Base-by-base conservation (phyloP, 2,329 filamentous ascomycete genomes). In the Exophiala xenobiotica region DNA sequence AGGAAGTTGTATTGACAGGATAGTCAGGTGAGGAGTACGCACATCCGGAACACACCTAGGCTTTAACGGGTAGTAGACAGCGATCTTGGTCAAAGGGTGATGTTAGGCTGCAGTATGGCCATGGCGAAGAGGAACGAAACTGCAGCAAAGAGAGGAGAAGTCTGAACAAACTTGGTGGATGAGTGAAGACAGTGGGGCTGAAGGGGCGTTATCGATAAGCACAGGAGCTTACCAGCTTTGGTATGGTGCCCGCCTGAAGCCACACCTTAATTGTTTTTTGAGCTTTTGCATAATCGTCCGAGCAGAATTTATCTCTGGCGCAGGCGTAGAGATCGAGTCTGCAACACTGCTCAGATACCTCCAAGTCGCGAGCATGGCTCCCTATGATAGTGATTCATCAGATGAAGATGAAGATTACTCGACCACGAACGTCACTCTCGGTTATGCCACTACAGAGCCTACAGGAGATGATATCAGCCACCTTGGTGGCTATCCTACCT, bases 391-490 rank as follows among this genome's bases (percentile, higher is more conserved):
- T 67, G 91, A 96, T 63, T 90, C 86, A 1, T 83, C 78, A 22
- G 74, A 76, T 29, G 87, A 82, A 37, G 85, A 83, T 50, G 78
- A 83, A 4, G 72, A 73, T 56, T 73, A 74, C 58, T 72, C 71
- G 16, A 73, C 73, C 51, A 97, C 93, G 5, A 89, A 87, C 60
- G 90, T 96, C 2, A 81, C 96, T 1, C 79, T 99, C 9, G 93
- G 93, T 3, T 99, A 95, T 68, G 88, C 90, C 2, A 87, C 88
- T 1, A 83, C 85, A 66, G 88, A 95, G 49, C 74, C 83, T 11
- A 86, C 85, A 49, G 85, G 89, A 57, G 92, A 99, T 68, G 80
- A 81, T 9, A 86, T 95, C 65, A 96, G 89, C 69, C 88, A 92
- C 61, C 76, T 99, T 8, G 93, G 93, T 60, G 93, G 93, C 48